Evolutionary conservation across 371 early-diverging fungal species (phyloP).

Genomic region (Mucor piriformis): DNA sequence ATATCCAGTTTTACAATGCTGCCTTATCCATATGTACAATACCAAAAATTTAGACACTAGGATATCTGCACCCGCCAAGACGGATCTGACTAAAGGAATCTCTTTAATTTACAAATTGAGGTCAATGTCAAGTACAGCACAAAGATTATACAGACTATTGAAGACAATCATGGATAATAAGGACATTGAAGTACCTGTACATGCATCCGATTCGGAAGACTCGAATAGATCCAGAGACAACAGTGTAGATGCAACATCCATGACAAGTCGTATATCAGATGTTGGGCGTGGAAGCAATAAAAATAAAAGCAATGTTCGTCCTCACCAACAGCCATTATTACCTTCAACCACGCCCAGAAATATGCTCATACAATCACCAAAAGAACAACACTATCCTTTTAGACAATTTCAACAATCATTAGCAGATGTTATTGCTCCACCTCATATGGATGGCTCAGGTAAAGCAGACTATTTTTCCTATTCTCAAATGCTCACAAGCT

Average conservation of each 20-base stretch:
- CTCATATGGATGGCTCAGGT: constrained; percentile 23
- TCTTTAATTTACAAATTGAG: constrained; percentile 32
- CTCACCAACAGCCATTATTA: background rate
- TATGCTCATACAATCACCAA: constrained; percentile 4
- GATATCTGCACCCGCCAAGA: constrained; percentile 42
- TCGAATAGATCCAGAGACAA: constrained; percentile 7
- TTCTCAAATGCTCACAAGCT: background rate
- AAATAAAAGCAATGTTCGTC: background rate
- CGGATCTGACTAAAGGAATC: constrained; percentile 38
- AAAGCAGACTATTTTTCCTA: background rate
- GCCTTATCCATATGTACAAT: constrained; percentile 52
- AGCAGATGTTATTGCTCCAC: constrained; percentile 29
- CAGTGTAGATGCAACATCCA: constrained; percentile 2
- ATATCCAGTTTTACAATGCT: constrained; percentile 48
- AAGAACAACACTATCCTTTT: constrained; percentile 10
- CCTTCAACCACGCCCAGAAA: background rate
- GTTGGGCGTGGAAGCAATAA: constrained; percentile 23
- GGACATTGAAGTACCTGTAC: constrained; percentile 32
- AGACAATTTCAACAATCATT: constrained; percentile 15
- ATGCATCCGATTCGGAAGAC: constrained; percentile 19
- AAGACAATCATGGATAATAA: constrained; percentile 41
- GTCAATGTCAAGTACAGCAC: constrained; percentile 40
- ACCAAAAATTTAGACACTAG: constrained; percentile 39
- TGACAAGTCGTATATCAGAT: constrained; percentile 26
- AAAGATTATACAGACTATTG: constrained; percentile 30